A percentile compares a stretch with the other conserved stretches of the same genome.
Conservation (phyloP, 164 flowering plant genomes). For the Nymphaea colorata region DNA sequence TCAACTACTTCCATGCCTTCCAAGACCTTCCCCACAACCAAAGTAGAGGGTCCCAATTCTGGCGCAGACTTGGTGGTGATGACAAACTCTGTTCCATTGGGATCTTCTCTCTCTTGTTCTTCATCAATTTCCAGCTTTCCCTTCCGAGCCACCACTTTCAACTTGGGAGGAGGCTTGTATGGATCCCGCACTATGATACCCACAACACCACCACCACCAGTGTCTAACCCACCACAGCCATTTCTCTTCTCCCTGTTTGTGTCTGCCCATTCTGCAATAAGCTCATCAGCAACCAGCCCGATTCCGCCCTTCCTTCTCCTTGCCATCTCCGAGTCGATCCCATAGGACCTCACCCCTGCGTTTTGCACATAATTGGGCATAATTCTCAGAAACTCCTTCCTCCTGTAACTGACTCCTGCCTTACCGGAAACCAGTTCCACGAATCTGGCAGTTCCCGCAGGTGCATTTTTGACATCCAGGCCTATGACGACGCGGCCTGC, state of each 20-base stretch:
- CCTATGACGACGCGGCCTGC: constrained; percentile 56
- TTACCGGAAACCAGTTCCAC: constrained; percentile 47
- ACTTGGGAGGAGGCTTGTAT: constrained; percentile 61
- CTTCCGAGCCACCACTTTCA: constrained; percentile 65
- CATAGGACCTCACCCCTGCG: constrained; percentile 80
- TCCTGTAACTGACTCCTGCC: constrained; percentile 74
- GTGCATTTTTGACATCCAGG: constrained; percentile 35
- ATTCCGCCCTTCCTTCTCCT: constrained; percentile 23
- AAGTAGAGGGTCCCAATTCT: constrained; percentile 55
- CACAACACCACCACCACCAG: constrained; percentile 46
- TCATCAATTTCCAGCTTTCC: constrained; percentile 81
- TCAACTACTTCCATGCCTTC: constrained; percentile 76
- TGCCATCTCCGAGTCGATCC: constrained; percentile 75
- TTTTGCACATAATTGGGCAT: constrained; percentile 83
- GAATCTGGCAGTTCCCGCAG: constrained; percentile 53
- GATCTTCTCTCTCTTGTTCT: constrained; percentile 60
- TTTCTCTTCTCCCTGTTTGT: constrained; percentile 6
- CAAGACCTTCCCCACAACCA: constrained; percentile 69
- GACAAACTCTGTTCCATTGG: constrained; percentile 88
- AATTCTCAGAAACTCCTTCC: constrained; percentile 81
- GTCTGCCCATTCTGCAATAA: constrained; percentile 29
- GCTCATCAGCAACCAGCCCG: constrained; percentile 19
- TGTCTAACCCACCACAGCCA: constrained; percentile 4
- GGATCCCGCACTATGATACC: constrained; percentile 76
- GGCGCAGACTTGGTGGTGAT: constrained; percentile 56